A percentile compares a stretch with the other conserved stretches of the same genome.
Conservation (phyloP, 106 monocot species). For the Phalaenopsis equestris region DNA sequence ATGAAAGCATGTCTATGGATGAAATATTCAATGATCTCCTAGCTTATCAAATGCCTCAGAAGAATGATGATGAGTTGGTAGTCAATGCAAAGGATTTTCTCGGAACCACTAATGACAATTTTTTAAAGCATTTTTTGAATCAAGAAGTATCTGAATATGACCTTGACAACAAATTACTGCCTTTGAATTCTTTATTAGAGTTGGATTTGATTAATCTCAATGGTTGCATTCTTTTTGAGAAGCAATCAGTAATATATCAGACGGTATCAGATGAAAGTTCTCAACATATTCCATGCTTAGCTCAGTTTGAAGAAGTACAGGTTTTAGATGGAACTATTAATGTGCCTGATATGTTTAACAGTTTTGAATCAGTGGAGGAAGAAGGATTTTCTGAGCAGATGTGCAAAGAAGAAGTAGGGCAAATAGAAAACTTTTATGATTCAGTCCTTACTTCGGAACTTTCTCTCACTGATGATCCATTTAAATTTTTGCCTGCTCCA, state of each 20-base stretch:
- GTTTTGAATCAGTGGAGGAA: conserved; percentile 14
- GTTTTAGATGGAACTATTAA: conserved; percentile 43
- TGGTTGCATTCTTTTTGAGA: conserved; percentile 33
- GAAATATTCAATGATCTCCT: conserved; percentile 36
- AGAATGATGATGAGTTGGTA: conserved; percentile 19
- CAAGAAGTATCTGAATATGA: conserved; percentile 17
- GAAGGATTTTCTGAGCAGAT: conserved; percentile 33
- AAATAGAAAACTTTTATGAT: conserved; percentile 41
- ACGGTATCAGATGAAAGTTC: conserved; percentile 31
- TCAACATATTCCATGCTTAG: conserved; percentile 37
- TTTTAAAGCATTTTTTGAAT: conserved; percentile 28
- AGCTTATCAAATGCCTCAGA: conserved; percentile 20
- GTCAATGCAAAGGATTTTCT: conserved; percentile 36
- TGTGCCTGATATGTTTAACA: conserved; percentile 30
- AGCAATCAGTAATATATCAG: conserved; percentile 36
- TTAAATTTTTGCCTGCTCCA: conserved; percentile 73
- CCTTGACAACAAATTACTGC: conserved; percentile 18
- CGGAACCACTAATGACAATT: conserved; percentile 17
- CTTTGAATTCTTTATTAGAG: conserved; percentile 45
- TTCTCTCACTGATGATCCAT: conserved; percentile 67
- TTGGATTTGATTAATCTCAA: conserved; percentile 48
- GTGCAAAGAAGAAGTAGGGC: conserved; percentile 30
- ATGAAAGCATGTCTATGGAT: conserved; percentile 14
- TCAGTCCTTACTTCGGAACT: conserved; percentile 66
- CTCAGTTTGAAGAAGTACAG: conserved; percentile 59